phyloP scores from a whole-genome alignment of 352 stramenopile genomes.

The Phytophthora pistaciae region DNA sequence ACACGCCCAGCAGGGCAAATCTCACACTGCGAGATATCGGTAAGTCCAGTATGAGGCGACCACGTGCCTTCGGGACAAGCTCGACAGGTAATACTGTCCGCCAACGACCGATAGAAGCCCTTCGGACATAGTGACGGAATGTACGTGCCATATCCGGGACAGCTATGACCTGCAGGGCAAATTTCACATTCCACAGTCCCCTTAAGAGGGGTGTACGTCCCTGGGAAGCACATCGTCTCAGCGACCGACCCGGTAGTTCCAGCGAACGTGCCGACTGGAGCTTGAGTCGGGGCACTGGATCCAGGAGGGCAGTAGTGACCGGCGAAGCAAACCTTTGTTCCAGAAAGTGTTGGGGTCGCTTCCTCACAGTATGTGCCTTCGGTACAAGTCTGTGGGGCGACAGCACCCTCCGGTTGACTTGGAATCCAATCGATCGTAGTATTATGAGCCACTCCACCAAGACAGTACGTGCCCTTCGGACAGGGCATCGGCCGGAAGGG shows the following conservation, averaged over 20 bases:
- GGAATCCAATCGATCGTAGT: slow-evolving; percentile 93
- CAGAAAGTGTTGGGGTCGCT: slow-evolving; percentile 80
- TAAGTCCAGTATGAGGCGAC: slow-evolving; percentile 91
- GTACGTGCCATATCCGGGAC: slow-evolving; percentile 96
- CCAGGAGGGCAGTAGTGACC: slow-evolving; percentile 97
- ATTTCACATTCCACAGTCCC: slow-evolving; percentile 90
- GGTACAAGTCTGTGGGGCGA: slow-evolving; percentile 93
- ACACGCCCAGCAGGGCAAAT: slow-evolving; percentile 95
- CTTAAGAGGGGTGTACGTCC: slow-evolving; percentile 95
- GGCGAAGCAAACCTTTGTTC: slow-evolving; percentile 90
- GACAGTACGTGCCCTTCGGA: slow-evolving; percentile 94
- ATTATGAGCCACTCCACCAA: slow-evolving; percentile 95
- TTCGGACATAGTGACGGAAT: slow-evolving; percentile 94
- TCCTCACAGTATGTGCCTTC: slow-evolving; percentile 96
- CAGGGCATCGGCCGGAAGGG: slow-evolving; percentile 89
- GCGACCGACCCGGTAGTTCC: slow-evolving; percentile 89
- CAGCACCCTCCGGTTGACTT: slow-evolving; percentile 76
- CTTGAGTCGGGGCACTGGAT: slow-evolving; percentile 87
- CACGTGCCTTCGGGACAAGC: slow-evolving; percentile 96
- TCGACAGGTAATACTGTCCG: slow-evolving; percentile 96
- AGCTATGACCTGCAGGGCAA: slow-evolving; percentile 95
- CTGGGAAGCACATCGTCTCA: slow-evolving; percentile 96
- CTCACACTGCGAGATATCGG: slow-evolving; percentile 96
- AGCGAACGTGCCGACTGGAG: slow-evolving; percentile 94
- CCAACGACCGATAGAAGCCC: slow-evolving; percentile 95